Evolutionary conservation across 305 asterid species (phyloP), one percentile per base, ranked within the genome.

Genomic region (Solanum chacoense): DNA sequence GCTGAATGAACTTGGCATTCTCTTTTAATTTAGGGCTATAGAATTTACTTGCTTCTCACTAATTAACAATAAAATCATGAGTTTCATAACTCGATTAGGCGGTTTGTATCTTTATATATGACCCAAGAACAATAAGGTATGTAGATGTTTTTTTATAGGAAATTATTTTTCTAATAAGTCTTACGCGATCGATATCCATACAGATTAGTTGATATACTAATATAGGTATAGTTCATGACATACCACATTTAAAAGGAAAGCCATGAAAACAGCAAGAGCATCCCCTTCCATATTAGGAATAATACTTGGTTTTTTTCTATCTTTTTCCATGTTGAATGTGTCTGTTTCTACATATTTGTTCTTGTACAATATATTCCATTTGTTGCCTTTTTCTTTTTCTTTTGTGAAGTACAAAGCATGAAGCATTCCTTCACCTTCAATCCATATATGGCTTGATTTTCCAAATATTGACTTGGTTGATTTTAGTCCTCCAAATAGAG

Each of bases 391-490:
- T 28, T 9, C 29, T 29, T 29, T 45, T 18, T 59, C 90, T 80
- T 76, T 89, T 11, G 59, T 88, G 78, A 92, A 91, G 50, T 91
- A 91, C 20, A 92, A 11, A 77, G 94, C 93, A 87, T 91, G 94
- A 65, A 92, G 50, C 93, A 92, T 92, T 38, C 93, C 93, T 92
- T 92, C 93, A 63, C 94, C 94, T 88, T 92, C 94, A 28, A 92
- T n/a, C 93, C 93, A 92, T 7, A 87, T 24, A 26, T 71, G 38
- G 40, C 91, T 90, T 18, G 92, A 69, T 80, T 87, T 92, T 29
- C 94, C 94, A 85, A 92, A 90, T 7, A 90, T 18, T 2, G 94
- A 92, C n/a, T 42, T 72, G 20, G 89, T 90, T 12, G 91, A 89
- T 81, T 88, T 88, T 0, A 80, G 31, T 37, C 89, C 91, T 79